A percentile compares a stretch with the other conserved stretches of the same genome.
Evolutionary conservation across 371 early-diverging fungal genomes (phyloP).

Genomic region (Haplosporangium sp.): DNA sequence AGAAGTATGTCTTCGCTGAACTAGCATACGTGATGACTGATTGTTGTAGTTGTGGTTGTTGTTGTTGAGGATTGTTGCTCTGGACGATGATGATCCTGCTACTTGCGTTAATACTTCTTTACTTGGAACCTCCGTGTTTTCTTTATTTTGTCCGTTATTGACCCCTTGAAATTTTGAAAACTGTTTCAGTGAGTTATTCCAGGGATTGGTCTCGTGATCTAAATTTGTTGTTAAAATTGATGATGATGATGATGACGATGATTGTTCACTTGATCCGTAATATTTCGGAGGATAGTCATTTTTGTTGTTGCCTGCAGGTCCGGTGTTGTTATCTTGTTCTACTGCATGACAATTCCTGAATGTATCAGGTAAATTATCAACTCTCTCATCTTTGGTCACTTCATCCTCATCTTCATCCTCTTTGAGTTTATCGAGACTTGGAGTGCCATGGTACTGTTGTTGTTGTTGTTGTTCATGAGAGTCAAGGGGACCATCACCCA

Average conservation of each 20-base stretch:
- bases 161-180: conserved; percentile 23
- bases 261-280: neutral
- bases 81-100: neutral
- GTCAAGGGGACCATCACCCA: conserved; percentile 15
- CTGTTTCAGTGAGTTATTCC: conserved; percentile 25
- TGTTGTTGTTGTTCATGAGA: neutral
- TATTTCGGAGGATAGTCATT: neutral
- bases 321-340: neutral
- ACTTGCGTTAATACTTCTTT: neutral
- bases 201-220: conserved; percentile 16
- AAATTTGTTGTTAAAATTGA: neutral
- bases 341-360: conserved; percentile 1
- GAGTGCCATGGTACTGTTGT: neutral
- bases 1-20: conserved; percentile 3
- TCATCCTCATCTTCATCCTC: conserved; percentile 9
- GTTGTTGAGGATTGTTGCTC: too few relatives aligned
- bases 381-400: neutral
- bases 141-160: neutral
- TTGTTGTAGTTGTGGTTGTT: too few relatives aligned
- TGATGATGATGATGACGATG: neutral
- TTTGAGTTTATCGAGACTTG: neutral
- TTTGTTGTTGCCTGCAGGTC: conserved; percentile 4
- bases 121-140: neutral
- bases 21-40: too few relatives aligned
- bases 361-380: neutral